phyloP scores from a whole-genome alignment of 2,329 filamentous ascomycete genomes.

The Ophiostoma quercus region DNA sequence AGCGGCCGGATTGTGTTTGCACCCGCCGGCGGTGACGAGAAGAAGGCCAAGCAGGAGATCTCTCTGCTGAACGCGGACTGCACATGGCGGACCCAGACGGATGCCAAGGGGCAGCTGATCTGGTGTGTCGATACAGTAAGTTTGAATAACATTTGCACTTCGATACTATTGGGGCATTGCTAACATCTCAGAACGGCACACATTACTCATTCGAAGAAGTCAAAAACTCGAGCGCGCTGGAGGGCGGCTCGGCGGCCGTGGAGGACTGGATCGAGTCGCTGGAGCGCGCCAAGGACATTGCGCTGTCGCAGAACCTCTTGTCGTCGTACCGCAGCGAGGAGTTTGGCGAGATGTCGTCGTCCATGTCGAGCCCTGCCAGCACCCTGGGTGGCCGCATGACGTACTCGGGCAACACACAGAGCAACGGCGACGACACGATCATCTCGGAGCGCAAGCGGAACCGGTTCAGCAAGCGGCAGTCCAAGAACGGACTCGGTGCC shows the following conservation, averaged over 20 bases:
- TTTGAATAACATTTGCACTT: background rate
- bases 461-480: conserved; percentile 86
- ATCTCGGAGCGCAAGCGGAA: conserved; percentile 49
- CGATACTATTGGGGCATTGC: background rate
- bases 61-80: conserved; percentile 73
- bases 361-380: conserved; percentile 69
- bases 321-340: conserved; percentile 63
- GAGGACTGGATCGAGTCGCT: conserved; percentile 91
- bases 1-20: conserved; percentile 85
- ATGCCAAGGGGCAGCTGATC: conserved; percentile 78
- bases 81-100: conserved; percentile 71
- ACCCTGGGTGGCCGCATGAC: conserved; percentile 59
- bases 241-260: conserved; percentile 61
- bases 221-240: conserved; percentile 61
- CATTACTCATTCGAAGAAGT: conserved; percentile 91
- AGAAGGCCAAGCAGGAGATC: conserved; percentile 88
- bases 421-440: conserved; percentile 45
- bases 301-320: conserved; percentile 63
- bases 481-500: conserved; percentile 86
- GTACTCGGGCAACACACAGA: conserved; percentile 55
- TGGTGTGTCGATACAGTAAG: conserved; percentile 94
- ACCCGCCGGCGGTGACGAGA: conserved; percentile 88
- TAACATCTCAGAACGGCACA: conserved; percentile 64
- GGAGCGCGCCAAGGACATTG: conserved; percentile 80
- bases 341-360: conserved; percentile 64